phyloP scores from a whole-genome alignment of 2,329 filamentous ascomycete species.

The Penicillium nordicum region DNA sequence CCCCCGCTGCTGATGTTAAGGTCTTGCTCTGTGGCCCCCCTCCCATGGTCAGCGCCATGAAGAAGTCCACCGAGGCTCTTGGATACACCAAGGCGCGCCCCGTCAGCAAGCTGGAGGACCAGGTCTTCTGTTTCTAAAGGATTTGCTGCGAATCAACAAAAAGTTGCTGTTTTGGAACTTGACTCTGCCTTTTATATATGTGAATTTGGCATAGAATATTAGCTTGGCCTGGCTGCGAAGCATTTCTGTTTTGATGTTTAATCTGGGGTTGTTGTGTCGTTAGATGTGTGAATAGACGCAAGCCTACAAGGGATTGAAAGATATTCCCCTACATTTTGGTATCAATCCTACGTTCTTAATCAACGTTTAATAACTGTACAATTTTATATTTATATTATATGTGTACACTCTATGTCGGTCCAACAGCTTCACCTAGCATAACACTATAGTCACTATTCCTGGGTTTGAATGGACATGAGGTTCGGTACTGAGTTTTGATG shows the following conservation, averaged over 20 bases:
- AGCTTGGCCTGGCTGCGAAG: neutral
- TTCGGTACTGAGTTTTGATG: too few species aligned
- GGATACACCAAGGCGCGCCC: conserved; percentile 90
- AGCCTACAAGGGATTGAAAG: neutral
- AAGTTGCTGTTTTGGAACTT: neutral
- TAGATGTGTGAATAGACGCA: conserved; percentile 3
- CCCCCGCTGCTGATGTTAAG: conserved; percentile 83
- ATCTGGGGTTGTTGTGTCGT: neutral
- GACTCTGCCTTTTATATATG: neutral
- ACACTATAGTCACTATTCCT: neutral
- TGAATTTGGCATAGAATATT: neutral
- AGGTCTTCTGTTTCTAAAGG: conserved; percentile 89
- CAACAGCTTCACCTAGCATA: neutral
- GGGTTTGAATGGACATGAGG: neutral
- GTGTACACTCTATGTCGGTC: neutral
- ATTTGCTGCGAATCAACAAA: neutral
- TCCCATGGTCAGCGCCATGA: conserved; percentile 94
- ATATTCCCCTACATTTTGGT: neutral
- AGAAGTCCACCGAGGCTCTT: conserved; percentile 87
- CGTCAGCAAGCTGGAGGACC: conserved; percentile 96
- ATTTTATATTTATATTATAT: neutral
- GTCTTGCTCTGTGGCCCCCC: conserved; percentile 91
- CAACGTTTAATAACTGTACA: neutral
- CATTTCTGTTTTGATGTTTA: neutral
- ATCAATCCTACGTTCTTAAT: neutral